Evolutionary conservation across 345 rosid genomes (phyloP).

Genomic region (Eucalyptus melliodora): DNA sequence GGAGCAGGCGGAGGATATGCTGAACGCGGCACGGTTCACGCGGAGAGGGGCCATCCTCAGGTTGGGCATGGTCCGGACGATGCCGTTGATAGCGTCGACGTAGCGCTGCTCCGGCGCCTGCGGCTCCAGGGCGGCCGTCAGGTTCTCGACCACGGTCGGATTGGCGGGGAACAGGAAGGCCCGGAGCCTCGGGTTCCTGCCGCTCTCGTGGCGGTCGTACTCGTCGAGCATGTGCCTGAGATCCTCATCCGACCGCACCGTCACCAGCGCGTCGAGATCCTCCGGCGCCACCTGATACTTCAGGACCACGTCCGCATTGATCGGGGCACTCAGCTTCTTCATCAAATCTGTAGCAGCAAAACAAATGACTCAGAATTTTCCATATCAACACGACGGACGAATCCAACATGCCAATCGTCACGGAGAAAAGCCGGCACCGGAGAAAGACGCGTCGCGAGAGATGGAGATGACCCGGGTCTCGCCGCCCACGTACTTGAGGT

Average conservation of each 20-base stretch:
- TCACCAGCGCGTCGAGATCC: conserved; percentile 74
- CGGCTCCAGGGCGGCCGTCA: conserved; percentile 7
- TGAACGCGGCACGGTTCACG: conserved; percentile 18
- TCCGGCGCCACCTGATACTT: conserved; percentile 65
- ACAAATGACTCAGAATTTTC: too few species aligned
- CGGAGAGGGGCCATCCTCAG: conserved; percentile 15
- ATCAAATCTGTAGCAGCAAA: conserved; percentile 32
- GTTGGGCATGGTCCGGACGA: conserved; percentile 3
- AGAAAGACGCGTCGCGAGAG: conserved; percentile 33
- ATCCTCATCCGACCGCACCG: conserved; percentile 68
- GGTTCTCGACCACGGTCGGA: conserved; percentile 26
- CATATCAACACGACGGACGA: background rate
- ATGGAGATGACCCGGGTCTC: conserved; percentile 81
- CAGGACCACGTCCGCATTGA: conserved; percentile 41
- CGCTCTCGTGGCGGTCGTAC: conserved; percentile 34
- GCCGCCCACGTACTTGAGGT: conserved; percentile 84
- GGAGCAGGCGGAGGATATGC: conserved; percentile 43
- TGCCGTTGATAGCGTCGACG: conserved; percentile 75
- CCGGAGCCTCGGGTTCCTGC: conserved; percentile 42
- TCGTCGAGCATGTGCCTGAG: conserved; percentile 79
- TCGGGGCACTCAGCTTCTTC: conserved; percentile 47
- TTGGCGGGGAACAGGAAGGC: conserved; percentile 58
- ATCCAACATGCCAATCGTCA: background rate
- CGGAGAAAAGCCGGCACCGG: conserved; percentile 20
- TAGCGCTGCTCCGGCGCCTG: conserved; percentile 52